Evolutionary conservation across 1,139 yeast species (phyloP).

Genomic region (Kodamaea arcana): DNA sequence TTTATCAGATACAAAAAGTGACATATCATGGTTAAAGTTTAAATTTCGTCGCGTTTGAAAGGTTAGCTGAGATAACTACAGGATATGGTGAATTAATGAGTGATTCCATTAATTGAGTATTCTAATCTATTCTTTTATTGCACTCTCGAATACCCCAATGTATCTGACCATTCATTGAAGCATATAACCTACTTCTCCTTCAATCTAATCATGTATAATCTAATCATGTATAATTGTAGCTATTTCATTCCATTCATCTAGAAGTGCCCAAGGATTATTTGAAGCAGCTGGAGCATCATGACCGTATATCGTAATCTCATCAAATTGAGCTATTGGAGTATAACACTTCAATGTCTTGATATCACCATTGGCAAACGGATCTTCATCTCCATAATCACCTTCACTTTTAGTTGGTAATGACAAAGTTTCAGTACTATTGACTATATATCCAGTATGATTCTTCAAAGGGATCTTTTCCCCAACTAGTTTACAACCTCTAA

Average conservation of each 20-base stretch:
- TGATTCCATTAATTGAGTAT: too few relatives aligned
- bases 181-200: too few relatives aligned
- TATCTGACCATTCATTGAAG: too few relatives aligned
- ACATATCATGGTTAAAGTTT: conserved; percentile 2
- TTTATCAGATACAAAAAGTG: conserved; percentile 3
- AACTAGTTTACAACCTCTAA: conserved; percentile 38
- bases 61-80: too few relatives aligned
- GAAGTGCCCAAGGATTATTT: conserved; percentile 30
- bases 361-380: conserved; percentile 10
- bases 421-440: conserved; percentile 30
- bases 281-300: conserved; percentile 34
- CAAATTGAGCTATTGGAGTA: conserved; percentile 30
- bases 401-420: conserved; percentile 10
- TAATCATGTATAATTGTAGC: conserved; percentile 32
- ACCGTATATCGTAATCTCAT: conserved; percentile 31
- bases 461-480: conserved; percentile 25
- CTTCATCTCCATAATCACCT: conserved; percentile 10
- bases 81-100: too few relatives aligned
- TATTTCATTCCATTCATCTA: conserved; percentile 34
- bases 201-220: too few relatives aligned
- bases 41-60: too few relatives aligned
- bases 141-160: too few relatives aligned
- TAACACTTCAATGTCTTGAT: conserved; percentile 25
- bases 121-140: too few relatives aligned
- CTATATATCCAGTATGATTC: conserved; percentile 26